Conservation (phyloP, 176 grass and related monocot genomes). For the Oryza glumipatula region DNA sequence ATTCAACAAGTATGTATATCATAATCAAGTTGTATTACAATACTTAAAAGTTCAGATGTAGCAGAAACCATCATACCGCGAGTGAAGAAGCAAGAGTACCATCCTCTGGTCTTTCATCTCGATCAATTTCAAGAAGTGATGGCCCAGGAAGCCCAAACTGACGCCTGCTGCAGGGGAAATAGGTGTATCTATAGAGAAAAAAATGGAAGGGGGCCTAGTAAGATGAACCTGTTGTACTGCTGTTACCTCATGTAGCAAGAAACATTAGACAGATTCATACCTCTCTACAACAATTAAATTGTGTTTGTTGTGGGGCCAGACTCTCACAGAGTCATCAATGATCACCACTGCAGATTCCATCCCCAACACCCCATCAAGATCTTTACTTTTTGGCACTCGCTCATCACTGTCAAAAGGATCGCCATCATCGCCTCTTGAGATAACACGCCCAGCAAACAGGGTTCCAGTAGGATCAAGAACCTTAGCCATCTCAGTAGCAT, state of each 20-base stretch:
- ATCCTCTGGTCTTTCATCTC: constrained; percentile 89
- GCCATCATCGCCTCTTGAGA: constrained; percentile 80
- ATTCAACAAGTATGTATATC: constrained; percentile 20
- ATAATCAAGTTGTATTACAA: constrained; percentile 18
- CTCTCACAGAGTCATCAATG: constrained; percentile 88
- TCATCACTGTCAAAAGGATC: constrained; percentile 83
- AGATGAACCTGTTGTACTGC: constrained; percentile 11
- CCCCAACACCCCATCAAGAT: constrained; percentile 93
- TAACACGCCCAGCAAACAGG: constrained; percentile 89
- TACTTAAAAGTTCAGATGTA: neutral
- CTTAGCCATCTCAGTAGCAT: constrained; percentile 98
- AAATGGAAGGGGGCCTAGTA: constrained; percentile 9
- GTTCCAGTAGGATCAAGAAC: constrained; percentile 81
- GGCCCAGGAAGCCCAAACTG: constrained; percentile 93
- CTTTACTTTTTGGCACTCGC: constrained; percentile 89
- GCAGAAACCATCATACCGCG: constrained; percentile 50
- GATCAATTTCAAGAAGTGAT: constrained; percentile 90
- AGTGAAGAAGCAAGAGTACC: constrained; percentile 91
- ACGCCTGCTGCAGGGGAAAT: constrained; percentile 96
- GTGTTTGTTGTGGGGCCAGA: constrained; percentile 96
- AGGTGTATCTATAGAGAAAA: constrained; percentile 83
- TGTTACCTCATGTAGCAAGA: constrained; percentile 9
- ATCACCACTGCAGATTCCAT: constrained; percentile 98
- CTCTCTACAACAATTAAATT: constrained; percentile 98
- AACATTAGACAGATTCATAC: constrained; percentile 43